Percentiles rank a stretch among this genome's conserved stretches.
These are phyloP conservation scores for Fragaria vesca DNA, from an alignment of 306 rosid species.

Conservation along the genomic window DNA sequence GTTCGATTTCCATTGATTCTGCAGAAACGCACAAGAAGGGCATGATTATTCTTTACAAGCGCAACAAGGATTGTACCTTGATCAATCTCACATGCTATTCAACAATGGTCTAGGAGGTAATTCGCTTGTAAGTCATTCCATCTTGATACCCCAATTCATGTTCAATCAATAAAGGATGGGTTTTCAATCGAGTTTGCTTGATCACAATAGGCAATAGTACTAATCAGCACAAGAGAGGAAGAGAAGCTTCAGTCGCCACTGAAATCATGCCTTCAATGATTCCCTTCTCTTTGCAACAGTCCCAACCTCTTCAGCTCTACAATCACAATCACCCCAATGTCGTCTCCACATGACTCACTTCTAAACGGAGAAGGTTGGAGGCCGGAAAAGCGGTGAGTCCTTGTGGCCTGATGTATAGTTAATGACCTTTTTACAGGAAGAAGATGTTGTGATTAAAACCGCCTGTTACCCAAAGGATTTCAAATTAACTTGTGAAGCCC, in stretches of 20 bases:
- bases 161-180: not conserved
- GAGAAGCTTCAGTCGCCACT: constrained; percentile 47
- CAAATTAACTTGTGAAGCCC: too few relatives aligned
- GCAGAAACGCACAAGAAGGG: constrained; percentile 71
- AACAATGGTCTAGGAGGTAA: constrained; percentile 55
- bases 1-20: constrained; percentile 4
- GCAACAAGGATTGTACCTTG: constrained; percentile 53
- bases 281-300: constrained; percentile 50
- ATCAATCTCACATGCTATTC: constrained; percentile 72
- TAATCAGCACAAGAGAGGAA: constrained; percentile 69
- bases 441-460: too few relatives aligned
- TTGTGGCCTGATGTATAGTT: too few relatives aligned
- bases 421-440: too few relatives aligned
- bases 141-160: not conserved
- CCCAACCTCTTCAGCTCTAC: constrained; percentile 74
- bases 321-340: constrained; percentile 46
- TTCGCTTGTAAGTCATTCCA: not conserved
- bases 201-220: constrained; percentile 27
- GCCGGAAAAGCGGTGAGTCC: too few relatives aligned
- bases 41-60: constrained; percentile 65
- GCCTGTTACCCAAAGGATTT: too few relatives aligned
- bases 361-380: too few relatives aligned
- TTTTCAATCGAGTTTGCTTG: not conserved
- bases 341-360: constrained; percentile 72
- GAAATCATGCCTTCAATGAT: constrained; percentile 41